These are phyloP conservation scores for Ceratocystis ficicola DNA, from an alignment of 2,329 filamentous ascomycete species.

Conservation along the genomic window DNA sequence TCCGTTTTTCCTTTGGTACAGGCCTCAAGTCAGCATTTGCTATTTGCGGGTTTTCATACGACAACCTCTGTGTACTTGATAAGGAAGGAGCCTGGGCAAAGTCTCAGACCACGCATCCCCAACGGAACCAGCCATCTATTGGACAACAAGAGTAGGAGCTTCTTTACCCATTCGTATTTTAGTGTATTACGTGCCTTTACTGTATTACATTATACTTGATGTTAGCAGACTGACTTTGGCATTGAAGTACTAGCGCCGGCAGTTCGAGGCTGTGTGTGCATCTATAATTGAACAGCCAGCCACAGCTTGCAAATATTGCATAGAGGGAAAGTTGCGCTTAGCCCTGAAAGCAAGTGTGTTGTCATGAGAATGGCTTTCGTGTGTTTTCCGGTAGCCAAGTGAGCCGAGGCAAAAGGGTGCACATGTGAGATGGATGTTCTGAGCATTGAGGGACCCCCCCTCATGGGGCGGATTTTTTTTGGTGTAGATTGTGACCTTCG, in stretches of 20 bases:
- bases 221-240: background rate
- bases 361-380: background rate
- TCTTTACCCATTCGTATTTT: background rate
- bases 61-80: background rate
- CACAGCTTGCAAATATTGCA: background rate
- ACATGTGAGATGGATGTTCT: background rate
- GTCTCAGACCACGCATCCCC: background rate
- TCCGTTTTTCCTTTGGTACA: background rate
- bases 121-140: background rate
- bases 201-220: background rate
- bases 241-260: conserved; percentile 3
- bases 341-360: too few species aligned
- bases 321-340: background rate
- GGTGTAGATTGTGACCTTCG: background rate
- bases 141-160: background rate
- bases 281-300: background rate
- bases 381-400: background rate
- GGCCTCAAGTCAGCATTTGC: background rate
- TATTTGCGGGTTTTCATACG: background rate
- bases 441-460: background rate
- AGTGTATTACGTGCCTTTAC: background rate
- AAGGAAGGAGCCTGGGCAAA: conserved; percentile 1
- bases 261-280: background rate
- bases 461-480: background rate
- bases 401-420: background rate